Evolutionary conservation across 306 rosid genomes (phyloP).

Genomic region (Ammopiptanthus mongolicus): DNA sequence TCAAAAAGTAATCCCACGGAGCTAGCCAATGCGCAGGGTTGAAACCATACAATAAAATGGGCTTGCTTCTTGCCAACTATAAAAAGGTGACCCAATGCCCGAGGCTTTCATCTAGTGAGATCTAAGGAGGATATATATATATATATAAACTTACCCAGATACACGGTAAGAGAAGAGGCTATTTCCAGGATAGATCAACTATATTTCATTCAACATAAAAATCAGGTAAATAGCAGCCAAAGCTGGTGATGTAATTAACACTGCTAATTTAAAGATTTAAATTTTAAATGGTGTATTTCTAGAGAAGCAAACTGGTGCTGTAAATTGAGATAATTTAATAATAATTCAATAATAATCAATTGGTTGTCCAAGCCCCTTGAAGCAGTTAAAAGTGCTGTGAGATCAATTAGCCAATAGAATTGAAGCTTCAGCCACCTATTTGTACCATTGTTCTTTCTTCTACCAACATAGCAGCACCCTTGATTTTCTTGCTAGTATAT

Average conservation of each 20-base stretch:
- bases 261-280: conserved; percentile 22
- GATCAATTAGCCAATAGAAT: not conserved
- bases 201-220: conserved; percentile 6
- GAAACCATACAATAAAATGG: not conserved
- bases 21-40: not conserved
- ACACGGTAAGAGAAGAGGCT: too few species aligned
- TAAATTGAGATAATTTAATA: conserved; percentile 4
- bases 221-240: not conserved
- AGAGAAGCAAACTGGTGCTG: conserved; percentile 6
- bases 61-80: not conserved
- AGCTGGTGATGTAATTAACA: not conserved
- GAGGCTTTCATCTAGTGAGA: too few species aligned
- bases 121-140: too few species aligned
- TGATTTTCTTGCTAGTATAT: conserved; percentile 4
- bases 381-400: conserved; percentile 12
- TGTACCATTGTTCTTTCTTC: conserved; percentile 14
- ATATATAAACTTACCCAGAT: too few species aligned
- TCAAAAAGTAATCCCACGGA: not conserved
- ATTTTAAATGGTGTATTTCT: conserved; percentile 2
- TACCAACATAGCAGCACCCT: conserved; percentile 1
- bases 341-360: conserved; percentile 15
- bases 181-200: too few species aligned
- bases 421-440: conserved; percentile 20
- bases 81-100: too few species aligned
- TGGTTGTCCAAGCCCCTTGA: conserved; percentile 11